Evolutionary conservation across 306 rosid genomes (phyloP), one percentile per base, ranked within the genome.

Genomic region (Sechiopsis laciniata): DNA sequence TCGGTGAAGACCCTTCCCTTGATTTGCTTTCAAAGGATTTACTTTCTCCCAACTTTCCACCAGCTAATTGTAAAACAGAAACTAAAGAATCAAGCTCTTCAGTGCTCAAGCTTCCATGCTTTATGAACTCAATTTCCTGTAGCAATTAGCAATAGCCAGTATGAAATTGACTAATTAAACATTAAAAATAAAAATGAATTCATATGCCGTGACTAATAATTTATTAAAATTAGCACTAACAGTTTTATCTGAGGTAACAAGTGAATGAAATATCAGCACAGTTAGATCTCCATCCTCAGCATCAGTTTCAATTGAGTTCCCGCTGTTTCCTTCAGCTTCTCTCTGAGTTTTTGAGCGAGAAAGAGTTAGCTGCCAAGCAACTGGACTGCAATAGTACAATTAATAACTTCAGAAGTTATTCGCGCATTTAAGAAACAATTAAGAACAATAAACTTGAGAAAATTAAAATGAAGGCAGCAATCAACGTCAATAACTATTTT

Each of bases 71-170:
- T 77, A 90, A 83, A 86, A 81, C 85, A 79, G 96, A 83, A 55
- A 83, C 80, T 46, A 93, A 85, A 78, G 97, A 96, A 75, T 88
- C 91, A 59, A 87, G 84, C 88, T 93, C 97, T 77, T 88, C 67
- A 42, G 80, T 52, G 81, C 86, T 86, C 83, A 90, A 78, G 82
- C 74, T 86, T 45, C 97, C 94, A 29, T 74, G 78, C 85, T 87
- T 93, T 70, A 90, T 78, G 79, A 93, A 90, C 77, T 93, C 96
- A 88, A 90, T 80, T 79, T 93, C 98, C 98, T 93, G 88, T 74
- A 83, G 42, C 19, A 78, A 74, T 71, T 80, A 77, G 71, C 61
- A n/a, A 71, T 59, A 12, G 29, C 16, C 22, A 67, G 74, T 35
- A 67, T 52, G 37, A 77, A 37, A 6, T 37, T 37, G 42, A 37